Evolutionary conservation across 2,329 filamentous ascomycete genomes (phyloP), one percentile per base, ranked within the genome.

Genomic region (Epichloe elymi): DNA sequence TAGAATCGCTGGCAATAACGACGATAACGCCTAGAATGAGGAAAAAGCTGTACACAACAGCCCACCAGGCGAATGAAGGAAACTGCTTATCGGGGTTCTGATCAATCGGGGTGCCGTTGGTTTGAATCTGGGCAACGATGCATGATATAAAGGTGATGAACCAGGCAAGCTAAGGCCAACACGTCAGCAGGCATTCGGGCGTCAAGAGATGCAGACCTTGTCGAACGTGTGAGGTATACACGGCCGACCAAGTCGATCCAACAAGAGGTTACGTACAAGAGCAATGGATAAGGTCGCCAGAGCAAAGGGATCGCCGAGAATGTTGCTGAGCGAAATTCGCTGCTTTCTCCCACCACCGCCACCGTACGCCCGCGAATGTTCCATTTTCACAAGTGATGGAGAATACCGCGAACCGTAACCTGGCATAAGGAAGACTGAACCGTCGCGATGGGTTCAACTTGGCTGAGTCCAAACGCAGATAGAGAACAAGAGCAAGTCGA

Each of bases 251-350:
- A 30, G 8, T n/a, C 30, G 44, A 41, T 33, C 26, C 15, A 39
- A 49, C 46, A 41, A 15, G 30, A 37, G 19, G 6, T n/a, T 35
- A 79, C 88, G 68, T 80, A 96, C 91, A 64, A 87, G 76, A 56
- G 86, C 81, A 67, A 97, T 96, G 52, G 91, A 96, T 57, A 95
- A 81, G 37, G 93, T 97, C 51, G 90, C 89, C 54, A 98, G 79
- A 54, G 91, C 90, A 69, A 98, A 97, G 5, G 93, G 93, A 70
- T 98, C 91, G 61, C 93, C 93, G 55, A 96, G 77, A 61, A 98
- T 89, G 70, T 96, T 94, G 65, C 86, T 86, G 68, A 90, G 69
- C 7, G 52, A 54, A 17, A 51, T 20, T 42, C 52, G 85, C 68
- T 95, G 85, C 68, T 95, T 83, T 62, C 76, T 74, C 65, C 74